phyloP scores from a whole-genome alignment of 805 yeast species.

The Kluyveromyces dobzhanskii region DNA sequence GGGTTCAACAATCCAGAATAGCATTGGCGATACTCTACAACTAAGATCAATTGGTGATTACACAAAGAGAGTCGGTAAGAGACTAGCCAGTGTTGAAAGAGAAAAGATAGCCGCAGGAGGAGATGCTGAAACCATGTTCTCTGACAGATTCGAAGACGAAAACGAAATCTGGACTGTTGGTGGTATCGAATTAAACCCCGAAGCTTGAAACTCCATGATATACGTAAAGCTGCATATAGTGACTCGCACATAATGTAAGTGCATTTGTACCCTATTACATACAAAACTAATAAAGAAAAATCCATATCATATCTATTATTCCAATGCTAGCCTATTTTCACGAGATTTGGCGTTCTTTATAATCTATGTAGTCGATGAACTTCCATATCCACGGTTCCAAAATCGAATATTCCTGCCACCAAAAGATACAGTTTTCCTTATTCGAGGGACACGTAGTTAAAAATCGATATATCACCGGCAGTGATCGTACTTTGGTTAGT shows the following conservation, averaged over 20 bases:
- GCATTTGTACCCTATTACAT: neutral
- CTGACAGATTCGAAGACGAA: slow-evolving; percentile 83
- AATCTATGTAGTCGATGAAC: slow-evolving; percentile 15
- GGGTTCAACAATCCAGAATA: slow-evolving; percentile 31
- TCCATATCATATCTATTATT: too few species aligned
- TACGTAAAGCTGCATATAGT: too few species aligned
- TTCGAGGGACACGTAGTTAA: slow-evolving; percentile 14
- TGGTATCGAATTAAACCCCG: slow-evolving; percentile 41
- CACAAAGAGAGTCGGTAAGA: slow-evolving; percentile 78
- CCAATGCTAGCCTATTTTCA: too few species aligned
- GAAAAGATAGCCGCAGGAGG: slow-evolving; percentile 88
- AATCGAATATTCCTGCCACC: slow-evolving; percentile 24
- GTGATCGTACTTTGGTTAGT: slow-evolving; percentile 7
- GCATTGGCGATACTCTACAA: slow-evolving; percentile 44
- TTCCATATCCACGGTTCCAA: slow-evolving; percentile 21
- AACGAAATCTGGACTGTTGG: slow-evolving; percentile 85
- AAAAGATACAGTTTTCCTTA: slow-evolving; percentile 13
- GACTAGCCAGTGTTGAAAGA: slow-evolving; percentile 80
- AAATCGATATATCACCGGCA: slow-evolving; percentile 7
- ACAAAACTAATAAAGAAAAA: too few species aligned
- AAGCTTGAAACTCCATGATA: slow-evolving; percentile 13
- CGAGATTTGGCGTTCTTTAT: neutral
- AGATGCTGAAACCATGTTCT: slow-evolving; percentile 73
- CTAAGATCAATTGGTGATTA: slow-evolving; percentile 79
- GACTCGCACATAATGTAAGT: too few species aligned